phyloP scores from a whole-genome alignment of 2,329 filamentous ascomycete species.

The Epichloe brachyelytri region DNA sequence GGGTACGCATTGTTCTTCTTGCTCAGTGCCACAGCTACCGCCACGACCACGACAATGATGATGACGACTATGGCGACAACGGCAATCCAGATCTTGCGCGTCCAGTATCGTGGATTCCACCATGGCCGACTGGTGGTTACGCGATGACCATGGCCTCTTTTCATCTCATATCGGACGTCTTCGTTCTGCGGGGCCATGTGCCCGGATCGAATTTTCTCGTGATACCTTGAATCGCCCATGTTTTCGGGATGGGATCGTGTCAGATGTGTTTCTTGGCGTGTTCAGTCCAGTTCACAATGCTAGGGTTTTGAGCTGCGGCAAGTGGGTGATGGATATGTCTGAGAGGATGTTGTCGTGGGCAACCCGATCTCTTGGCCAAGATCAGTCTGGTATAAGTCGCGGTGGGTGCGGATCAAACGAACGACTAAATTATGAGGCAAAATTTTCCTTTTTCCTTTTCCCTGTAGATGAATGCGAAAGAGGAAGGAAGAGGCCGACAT shows the following conservation, averaged over 20 bases:
- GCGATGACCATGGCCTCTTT: slow-evolving; percentile 10
- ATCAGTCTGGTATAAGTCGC: background rate
- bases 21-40: slow-evolving; percentile 28
- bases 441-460: background rate
- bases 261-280: background rate
- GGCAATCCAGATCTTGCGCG: slow-evolving; percentile 35
- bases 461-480: background rate
- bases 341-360: background rate
- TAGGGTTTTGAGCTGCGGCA: too few species aligned
- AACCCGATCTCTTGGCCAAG: background rate
- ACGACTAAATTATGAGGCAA: background rate
- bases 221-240: slow-evolving; percentile 2
- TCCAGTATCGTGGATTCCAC: slow-evolving; percentile 41
- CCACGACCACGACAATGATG: slow-evolving; percentile 34
- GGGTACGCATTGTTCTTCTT: slow-evolving; percentile 31
- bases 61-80: slow-evolving; percentile 26
- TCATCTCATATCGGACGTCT: slow-evolving; percentile 13
- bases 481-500: background rate
- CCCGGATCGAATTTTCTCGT: slow-evolving; percentile 11
- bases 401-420: background rate
- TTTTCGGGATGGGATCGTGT: background rate
- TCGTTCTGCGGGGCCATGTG: slow-evolving; percentile 16
- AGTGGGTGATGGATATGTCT: background rate
- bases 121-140: slow-evolving; percentile 18
- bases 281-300: background rate